Evolutionary conservation across 2,329 filamentous ascomycete genomes (phyloP).

Genomic region (Fusarium nanum): DNA sequence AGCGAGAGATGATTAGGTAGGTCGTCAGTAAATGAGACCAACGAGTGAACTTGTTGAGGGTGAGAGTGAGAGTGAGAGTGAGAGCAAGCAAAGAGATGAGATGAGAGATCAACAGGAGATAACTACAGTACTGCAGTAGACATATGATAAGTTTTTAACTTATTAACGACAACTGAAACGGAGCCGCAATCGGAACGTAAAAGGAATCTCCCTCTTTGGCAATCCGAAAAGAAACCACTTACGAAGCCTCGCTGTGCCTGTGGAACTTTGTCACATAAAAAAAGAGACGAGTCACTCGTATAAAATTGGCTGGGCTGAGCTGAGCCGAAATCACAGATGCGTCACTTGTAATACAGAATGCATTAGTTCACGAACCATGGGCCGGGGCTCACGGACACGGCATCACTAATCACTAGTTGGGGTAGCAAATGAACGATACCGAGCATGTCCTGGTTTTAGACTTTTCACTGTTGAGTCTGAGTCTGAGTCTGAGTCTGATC

Average conservation of each 20-base stretch:
- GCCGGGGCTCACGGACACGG: conserved; percentile 22
- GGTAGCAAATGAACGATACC: background rate
- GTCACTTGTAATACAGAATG: conserved; percentile 13
- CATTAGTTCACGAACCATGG: conserved; percentile 10
- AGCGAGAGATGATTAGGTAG: conserved; percentile 24
- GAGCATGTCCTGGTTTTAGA: conserved; percentile 7
- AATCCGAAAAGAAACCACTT: conserved; percentile 26
- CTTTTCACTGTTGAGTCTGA: background rate
- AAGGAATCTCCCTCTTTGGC: conserved; percentile 20
- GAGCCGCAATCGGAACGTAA: conserved; percentile 28
- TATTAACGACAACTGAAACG: background rate
- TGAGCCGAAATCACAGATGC: conserved; percentile 2
- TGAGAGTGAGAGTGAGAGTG: background rate
- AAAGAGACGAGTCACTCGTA: conserved; percentile 1
- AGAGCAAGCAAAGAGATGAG: background rate
- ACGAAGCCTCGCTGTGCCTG: conserved; percentile 17
- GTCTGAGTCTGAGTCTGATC: background rate
- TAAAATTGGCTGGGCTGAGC: conserved; percentile 1
- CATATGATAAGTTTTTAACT: background rate
- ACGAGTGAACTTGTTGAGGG: conserved; percentile 14
- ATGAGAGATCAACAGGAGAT: conserved; percentile 5
- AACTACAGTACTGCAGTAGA: background rate
- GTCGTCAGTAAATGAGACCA: background rate
- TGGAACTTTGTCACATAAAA: conserved; percentile 20
- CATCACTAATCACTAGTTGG: background rate